A percentile compares a stretch with the other conserved stretches of the same genome.
These are phyloP conservation scores for Nicotiana obtusifolia DNA, from an alignment of 257 asterid species.

Conservation along the genomic window DNA sequence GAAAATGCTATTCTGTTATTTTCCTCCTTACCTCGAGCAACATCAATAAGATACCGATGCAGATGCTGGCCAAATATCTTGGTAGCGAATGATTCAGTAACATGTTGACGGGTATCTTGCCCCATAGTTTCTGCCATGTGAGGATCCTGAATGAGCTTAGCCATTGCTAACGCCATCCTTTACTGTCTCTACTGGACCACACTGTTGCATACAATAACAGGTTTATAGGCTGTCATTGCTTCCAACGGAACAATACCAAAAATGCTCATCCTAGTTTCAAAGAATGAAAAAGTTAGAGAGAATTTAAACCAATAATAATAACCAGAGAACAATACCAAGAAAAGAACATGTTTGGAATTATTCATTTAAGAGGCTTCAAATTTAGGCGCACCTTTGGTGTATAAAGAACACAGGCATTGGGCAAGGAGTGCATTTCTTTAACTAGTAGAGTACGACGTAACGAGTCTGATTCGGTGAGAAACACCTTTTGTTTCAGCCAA, in stretches of 20 bases:
- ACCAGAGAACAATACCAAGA: not conserved
- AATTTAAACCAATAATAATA: not conserved
- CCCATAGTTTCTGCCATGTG: slow-evolving; percentile 64
- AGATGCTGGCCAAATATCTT: slow-evolving; percentile 63
- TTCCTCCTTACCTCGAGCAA: slow-evolving; percentile 43
- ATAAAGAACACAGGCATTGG: slow-evolving; percentile 69
- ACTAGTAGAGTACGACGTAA: slow-evolving; percentile 74
- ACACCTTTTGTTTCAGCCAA: slow-evolving; percentile 68
- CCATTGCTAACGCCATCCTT: slow-evolving; percentile 69
- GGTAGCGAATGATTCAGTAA: slow-evolving; percentile 56
- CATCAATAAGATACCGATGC: slow-evolving; percentile 48
- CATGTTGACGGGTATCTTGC: slow-evolving; percentile 55
- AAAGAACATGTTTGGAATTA: not conserved
- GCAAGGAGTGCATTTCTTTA: slow-evolving; percentile 76
- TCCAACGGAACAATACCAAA: slow-evolving; percentile 94
- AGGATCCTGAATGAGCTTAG: slow-evolving; percentile 52
- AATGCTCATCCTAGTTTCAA: slow-evolving; percentile 69
- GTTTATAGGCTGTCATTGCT: slow-evolving; percentile 89
- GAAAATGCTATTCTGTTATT: not conserved
- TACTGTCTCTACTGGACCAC: slow-evolving; percentile 81
- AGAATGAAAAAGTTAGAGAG: not conserved
- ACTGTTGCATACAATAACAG: slow-evolving; percentile 84
- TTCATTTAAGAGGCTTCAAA: not conserved
- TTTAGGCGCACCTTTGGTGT: slow-evolving; percentile 60
- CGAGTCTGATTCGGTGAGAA: slow-evolving; percentile 43